These are phyloP conservation scores for Cyberlindnera veronae DNA, from an alignment of 805 yeast genomes.

Conservation along the genomic window DNA sequence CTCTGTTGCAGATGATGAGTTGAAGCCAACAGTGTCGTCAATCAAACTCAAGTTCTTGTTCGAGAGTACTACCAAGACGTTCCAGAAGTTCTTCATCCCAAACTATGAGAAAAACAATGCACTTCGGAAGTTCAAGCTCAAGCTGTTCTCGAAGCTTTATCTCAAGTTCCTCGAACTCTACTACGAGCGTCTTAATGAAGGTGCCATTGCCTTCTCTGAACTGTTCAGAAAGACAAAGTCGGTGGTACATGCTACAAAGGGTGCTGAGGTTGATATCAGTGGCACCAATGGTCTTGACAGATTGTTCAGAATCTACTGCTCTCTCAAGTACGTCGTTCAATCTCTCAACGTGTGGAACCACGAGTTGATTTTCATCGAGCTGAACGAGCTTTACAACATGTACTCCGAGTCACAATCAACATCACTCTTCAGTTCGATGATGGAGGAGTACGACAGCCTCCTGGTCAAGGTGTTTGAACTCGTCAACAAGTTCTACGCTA, in stretches of 20 bases:
- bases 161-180: conserved; percentile 39
- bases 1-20: conserved; percentile 27
- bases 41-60: conserved; percentile 40
- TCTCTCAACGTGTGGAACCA: conserved; percentile 25
- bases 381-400: conserved; percentile 23
- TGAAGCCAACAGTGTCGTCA: conserved; percentile 42
- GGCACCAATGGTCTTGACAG: conserved; percentile 28
- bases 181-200: conserved; percentile 28
- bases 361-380: conserved; percentile 26
- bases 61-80: conserved; percentile 43
- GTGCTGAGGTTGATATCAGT: conserved; percentile 20
- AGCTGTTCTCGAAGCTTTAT: conserved; percentile 44
- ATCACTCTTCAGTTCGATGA: conserved; percentile 30
- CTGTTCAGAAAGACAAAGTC: conserved; percentile 18
- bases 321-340: conserved; percentile 21
- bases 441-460: conserved; percentile 27
- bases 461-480: conserved; percentile 30
- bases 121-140: conserved; percentile 43
- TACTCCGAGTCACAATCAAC: conserved; percentile 16
- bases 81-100: conserved; percentile 23
- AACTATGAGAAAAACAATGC: conserved; percentile 32
- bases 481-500: conserved; percentile 30
- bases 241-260: conserved; percentile 9
- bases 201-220: conserved; percentile 28
- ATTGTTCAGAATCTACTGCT: conserved; percentile 26